Percentiles rank a stretch among this genome's conserved stretches.
Conservation (phyloP, 2,329 filamentous ascomycete species). For the Leptographium lundbergii region DNA sequence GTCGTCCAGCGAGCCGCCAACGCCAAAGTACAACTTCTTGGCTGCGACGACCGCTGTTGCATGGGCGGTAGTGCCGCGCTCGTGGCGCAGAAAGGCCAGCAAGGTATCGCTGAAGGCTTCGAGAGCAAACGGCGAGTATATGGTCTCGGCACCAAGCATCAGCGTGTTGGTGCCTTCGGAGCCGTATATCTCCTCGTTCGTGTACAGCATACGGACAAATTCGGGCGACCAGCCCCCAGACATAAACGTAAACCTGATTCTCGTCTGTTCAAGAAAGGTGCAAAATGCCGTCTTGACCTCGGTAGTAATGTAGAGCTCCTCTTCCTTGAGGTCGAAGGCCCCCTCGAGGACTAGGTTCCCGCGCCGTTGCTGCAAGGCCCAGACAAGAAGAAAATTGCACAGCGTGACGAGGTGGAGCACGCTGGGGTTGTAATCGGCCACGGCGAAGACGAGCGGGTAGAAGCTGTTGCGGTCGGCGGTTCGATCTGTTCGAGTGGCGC, state of each 20-base stretch:
- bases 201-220: constrained; percentile 48
- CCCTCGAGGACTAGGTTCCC: constrained; percentile 21
- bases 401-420: constrained; percentile 69
- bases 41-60: constrained; percentile 56
- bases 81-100: constrained; percentile 40
- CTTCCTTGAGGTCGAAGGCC: constrained; percentile 36
- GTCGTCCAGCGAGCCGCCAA: constrained; percentile 69
- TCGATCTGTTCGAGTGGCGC: constrained; percentile 7
- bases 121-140: constrained; percentile 65
- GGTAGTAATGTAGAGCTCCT: constrained; percentile 53
- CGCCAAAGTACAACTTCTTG: constrained; percentile 74
- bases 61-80: constrained; percentile 25
- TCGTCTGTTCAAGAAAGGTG: constrained; percentile 31
- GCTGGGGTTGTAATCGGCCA: constrained; percentile 70
- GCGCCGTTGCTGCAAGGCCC: constrained; percentile 36
- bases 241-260: constrained; percentile 51
- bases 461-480: constrained; percentile 9
- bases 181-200: constrained; percentile 6
- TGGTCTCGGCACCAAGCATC: constrained; percentile 67
- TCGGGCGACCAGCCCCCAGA: constrained; percentile 62
- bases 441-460: constrained; percentile 41
- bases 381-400: constrained; percentile 64
- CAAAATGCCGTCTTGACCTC: constrained; percentile 47
- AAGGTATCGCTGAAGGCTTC: constrained; percentile 56
- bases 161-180: constrained; percentile 25